Conservation (phyloP, 768 basidiomycete genomes). For the Tubosaeta brunneosetosa region DNA sequence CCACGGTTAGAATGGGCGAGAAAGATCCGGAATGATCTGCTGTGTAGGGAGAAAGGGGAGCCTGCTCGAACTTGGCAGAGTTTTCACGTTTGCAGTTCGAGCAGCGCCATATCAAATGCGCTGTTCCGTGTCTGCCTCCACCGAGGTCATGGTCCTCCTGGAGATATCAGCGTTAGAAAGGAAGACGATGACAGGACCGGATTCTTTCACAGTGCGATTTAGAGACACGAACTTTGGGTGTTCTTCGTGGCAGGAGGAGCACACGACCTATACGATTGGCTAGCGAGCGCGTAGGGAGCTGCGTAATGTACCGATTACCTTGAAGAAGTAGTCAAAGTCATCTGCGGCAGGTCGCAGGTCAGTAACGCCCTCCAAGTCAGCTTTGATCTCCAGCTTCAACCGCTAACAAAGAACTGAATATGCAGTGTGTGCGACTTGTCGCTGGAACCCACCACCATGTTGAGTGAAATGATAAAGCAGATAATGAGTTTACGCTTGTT, state of each 20-base stretch:
- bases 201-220: slow-evolving; percentile 55
- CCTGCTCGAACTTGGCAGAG: slow-evolving; percentile 70
- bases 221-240: slow-evolving; percentile 70
- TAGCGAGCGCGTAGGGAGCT: too few relatives aligned
- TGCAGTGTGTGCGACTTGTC: not conserved
- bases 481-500: not conserved
- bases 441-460: slow-evolving; percentile 49
- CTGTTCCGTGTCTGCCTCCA: slow-evolving; percentile 60
- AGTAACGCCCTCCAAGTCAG: slow-evolving; percentile 77
- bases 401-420: slow-evolving; percentile 33
- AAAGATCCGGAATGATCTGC: slow-evolving; percentile 58
- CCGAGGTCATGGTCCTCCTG: slow-evolving; percentile 68
- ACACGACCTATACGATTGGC: slow-evolving; percentile 52
- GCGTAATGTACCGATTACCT: slow-evolving; percentile 37
- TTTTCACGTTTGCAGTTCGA: slow-evolving; percentile 74
- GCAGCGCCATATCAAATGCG: slow-evolving; percentile 81
- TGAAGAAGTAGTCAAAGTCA: slow-evolving; percentile 78
- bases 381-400: slow-evolving; percentile 66
- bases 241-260: slow-evolving; percentile 71
- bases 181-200: not conserved
- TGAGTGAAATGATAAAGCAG: not conserved
- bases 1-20: slow-evolving; percentile 63
- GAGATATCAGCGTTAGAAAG: slow-evolving; percentile 3
- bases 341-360: slow-evolving; percentile 58
- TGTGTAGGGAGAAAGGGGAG: slow-evolving; percentile 50